These are phyloP conservation scores for Tanozyma kutaoensis DNA, from an alignment of 805 yeast genomes.

Conservation along the genomic window DNA sequence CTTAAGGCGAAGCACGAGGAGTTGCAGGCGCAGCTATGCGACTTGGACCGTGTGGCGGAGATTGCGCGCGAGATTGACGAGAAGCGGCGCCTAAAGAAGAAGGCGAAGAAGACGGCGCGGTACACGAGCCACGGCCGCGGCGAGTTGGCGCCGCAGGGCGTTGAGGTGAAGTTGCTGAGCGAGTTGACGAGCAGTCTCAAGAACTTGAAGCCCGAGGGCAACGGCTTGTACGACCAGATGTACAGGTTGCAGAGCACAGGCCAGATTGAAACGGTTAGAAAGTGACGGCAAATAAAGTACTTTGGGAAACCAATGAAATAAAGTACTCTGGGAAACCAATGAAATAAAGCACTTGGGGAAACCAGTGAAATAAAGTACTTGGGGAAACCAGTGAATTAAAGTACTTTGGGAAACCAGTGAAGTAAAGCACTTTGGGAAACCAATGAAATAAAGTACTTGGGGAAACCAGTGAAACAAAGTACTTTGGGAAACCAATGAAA, in stretches of 20 bases:
- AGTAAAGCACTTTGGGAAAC: too few relatives aligned
- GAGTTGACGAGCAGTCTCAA: conserved; percentile 81
- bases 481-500: too few relatives aligned
- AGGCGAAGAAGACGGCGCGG: conserved; percentile 16
- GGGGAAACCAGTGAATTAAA: too few relatives aligned
- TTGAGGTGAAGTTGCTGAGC: conserved; percentile 75
- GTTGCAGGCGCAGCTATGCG: conserved; percentile 46
- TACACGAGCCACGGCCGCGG: conserved; percentile 24
- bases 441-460: too few relatives aligned
- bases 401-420: too few relatives aligned
- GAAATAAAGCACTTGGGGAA: too few relatives aligned
- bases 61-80: conserved; percentile 16
- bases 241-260: conserved; percentile 74
- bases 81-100: conserved; percentile 20
- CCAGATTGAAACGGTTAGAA: too few relatives aligned
- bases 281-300: too few relatives aligned
- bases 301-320: too few relatives aligned
- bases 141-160: conserved; percentile 20
- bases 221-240: conserved; percentile 70
- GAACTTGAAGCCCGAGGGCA: conserved; percentile 83
- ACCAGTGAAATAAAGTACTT: too few relatives aligned
- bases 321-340: too few relatives aligned
- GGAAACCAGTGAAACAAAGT: too few relatives aligned
- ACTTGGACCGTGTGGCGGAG: conserved; percentile 28
- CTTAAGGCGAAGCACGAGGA: conserved; percentile 44